phyloP scores from a whole-genome alignment of 73 alveolate species.

The Vitrella brassicaformis region DNA sequence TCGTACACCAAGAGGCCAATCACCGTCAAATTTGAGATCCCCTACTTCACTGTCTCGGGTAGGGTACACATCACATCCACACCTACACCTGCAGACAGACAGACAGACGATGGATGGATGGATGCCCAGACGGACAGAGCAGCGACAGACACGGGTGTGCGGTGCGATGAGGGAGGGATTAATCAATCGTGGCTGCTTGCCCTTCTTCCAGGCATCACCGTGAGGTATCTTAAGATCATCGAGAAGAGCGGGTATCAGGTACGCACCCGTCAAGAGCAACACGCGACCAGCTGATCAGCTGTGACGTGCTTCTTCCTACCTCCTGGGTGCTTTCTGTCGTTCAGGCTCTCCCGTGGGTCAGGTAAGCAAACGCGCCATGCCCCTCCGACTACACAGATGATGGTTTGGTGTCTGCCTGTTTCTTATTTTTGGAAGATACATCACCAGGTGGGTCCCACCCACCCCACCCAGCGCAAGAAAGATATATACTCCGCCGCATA shows the following conservation, averaged over 20 bases:
- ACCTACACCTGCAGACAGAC: too few species aligned
- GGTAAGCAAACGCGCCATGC: too few species aligned
- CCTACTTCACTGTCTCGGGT: constrained; percentile 76
- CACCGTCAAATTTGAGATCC: constrained; percentile 88
- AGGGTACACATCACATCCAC: too few species aligned
- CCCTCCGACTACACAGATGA: too few species aligned
- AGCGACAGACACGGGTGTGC: neutral
- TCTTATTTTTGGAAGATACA: too few species aligned
- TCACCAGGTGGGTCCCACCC: too few species aligned
- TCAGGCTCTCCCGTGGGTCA: constrained; percentile 59
- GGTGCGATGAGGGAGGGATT: neutral
- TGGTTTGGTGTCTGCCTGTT: too few species aligned
- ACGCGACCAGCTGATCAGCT: neutral
- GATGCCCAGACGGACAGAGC: neutral
- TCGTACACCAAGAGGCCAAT: constrained; percentile 59
- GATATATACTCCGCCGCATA: too few species aligned
- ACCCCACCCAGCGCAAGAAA: too few species aligned
- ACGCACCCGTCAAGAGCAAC: constrained; percentile 49
- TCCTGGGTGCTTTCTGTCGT: neutral
- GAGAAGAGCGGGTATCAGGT: constrained; percentile 95
- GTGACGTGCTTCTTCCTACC: neutral
- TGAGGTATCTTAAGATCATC: constrained; percentile 85
- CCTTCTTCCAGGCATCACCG: constrained; percentile 56
- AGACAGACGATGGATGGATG: constrained; percentile 2
- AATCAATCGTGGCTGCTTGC: neutral